Base-by-base conservation (phyloP, 345 rosid genomes). In the Bruguiera parviflora region DNA sequence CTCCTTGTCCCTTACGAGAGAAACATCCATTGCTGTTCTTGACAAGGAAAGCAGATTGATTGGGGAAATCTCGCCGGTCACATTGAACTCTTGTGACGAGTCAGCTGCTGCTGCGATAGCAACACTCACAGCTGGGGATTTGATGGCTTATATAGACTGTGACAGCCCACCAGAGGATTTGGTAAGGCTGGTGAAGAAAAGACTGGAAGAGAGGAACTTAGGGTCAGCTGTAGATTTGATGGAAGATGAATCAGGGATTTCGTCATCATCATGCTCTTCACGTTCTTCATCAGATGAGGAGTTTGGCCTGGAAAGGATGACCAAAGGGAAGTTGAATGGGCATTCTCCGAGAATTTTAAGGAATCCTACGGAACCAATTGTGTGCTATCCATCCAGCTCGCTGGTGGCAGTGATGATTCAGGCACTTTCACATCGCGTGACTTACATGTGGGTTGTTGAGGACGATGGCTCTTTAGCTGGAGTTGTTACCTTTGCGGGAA, bases 341-440 rank as follows among this genome's bases (percentile, higher is more conserved):
- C 65, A 79, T 49, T 73, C 85, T 0, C 61, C 76, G 3, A 78
- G 75, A 56, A 70, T 64, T 32, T 74, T 33, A 22, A 81, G 84
- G 72, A 78, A 73, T 31, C 59, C 59, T 24, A 77, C 85, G 0
- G 85, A 78, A 61, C 84, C 73, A 15, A 79, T 66, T 19, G 75
- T 84, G 70, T 88, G 90, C 67, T 57, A 77, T 67, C 86, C 89
- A 6, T 73, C 83, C 86, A 86, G 79, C 73, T 88, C 93, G 3
- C 67, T 88, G 37, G 79, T 86, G 31, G 93, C 90, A 0, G 87
- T 88, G 66, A 84, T 88, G 82, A 84, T 88, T 63, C 89, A 88
- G 81, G 87, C 86, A 6, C 80, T 88, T 1, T 77, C 90, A 11
- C 86, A 77, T 51, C 87, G 90, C 47, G 78, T 79, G 49, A 75